Percentiles rank a stretch among this genome's conserved stretches.
Conservation (phyloP, 768 basidiomycete genomes). For the Suillus alpinus region DNA sequence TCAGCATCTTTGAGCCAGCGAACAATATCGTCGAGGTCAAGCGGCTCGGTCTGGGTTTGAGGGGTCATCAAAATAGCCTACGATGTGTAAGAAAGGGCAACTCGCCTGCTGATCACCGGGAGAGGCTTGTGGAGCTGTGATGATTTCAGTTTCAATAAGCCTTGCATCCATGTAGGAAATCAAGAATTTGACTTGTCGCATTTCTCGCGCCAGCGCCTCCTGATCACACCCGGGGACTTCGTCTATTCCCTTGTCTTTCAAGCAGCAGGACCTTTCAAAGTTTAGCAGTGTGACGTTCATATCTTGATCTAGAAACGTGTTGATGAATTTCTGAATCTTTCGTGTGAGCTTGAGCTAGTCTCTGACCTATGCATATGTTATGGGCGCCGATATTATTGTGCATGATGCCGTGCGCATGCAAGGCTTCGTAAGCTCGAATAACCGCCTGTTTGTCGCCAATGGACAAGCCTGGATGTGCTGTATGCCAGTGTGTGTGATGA, state of each 20-base stretch:
- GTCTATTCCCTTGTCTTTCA: background rate
- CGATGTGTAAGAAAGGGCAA: background rate
- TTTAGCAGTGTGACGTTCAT: background rate
- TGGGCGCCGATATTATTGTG: constrained; percentile 16
- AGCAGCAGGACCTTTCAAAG: constrained; percentile 13
- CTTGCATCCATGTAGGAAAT: constrained; percentile 16
- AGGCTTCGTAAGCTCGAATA: constrained; percentile 14
- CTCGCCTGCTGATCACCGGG: background rate
- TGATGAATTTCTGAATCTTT: background rate
- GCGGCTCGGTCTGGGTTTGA: background rate
- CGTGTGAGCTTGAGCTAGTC: background rate
- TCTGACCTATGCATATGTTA: constrained; percentile 21
- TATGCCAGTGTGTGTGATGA: constrained; percentile 17
- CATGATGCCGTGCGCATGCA: constrained; percentile 21
- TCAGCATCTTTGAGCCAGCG: constrained; percentile 1
- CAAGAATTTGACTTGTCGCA: constrained; percentile 21
- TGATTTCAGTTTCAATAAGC: constrained; percentile 2
- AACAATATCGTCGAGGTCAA: background rate
- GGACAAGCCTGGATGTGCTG: constrained; percentile 12
- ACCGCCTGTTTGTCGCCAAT: constrained; percentile 11
- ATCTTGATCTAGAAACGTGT: background rate
- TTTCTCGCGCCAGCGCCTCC: constrained; percentile 12
- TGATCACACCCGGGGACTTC: constrained; percentile 7
- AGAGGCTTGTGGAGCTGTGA: background rate
- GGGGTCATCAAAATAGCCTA: background rate